A percentile compares a stretch with the other conserved stretches of the same genome.
These are phyloP conservation scores for Fusarium duplospermum DNA, from an alignment of 2,329 filamentous ascomycete species.

Conservation along the genomic window DNA sequence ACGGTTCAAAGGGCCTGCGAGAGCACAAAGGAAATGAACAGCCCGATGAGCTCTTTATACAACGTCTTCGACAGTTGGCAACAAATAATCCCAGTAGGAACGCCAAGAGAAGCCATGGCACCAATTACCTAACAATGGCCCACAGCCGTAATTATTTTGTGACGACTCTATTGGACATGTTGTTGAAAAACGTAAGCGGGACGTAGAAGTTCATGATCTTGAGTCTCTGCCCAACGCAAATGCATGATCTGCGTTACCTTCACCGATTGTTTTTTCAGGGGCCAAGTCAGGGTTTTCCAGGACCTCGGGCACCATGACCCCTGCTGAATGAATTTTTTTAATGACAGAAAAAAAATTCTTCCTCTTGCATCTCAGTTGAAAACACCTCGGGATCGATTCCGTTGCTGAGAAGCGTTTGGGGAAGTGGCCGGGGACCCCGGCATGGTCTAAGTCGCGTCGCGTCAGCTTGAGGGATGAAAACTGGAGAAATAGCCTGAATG, in stretches of 20 bases:
- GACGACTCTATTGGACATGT: slow-evolving; percentile 20
- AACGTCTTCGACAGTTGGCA: not conserved
- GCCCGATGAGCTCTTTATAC: slow-evolving; percentile 7
- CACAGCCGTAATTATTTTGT: slow-evolving; percentile 15
- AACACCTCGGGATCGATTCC: not conserved
- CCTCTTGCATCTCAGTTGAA: not conserved
- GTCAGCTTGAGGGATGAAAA: not conserved
- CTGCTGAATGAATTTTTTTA: not conserved
- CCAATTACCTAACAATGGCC: slow-evolving; percentile 21
- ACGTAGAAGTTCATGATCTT: slow-evolving; percentile 37
- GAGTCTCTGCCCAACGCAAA: not conserved
- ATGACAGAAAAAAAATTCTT: not conserved
- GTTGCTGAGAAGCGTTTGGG: not conserved
- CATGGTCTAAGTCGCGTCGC: not conserved
- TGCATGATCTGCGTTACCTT: slow-evolving; percentile 30
- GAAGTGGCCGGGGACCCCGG: not conserved
- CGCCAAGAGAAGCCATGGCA: slow-evolving; percentile 18
- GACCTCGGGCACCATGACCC: not conserved
- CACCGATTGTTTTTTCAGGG: slow-evolving; percentile 29
- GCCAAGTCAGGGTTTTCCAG: slow-evolving; percentile 1
- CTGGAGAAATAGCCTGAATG: not conserved
- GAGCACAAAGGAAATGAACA: not conserved
- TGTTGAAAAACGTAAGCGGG: slow-evolving; percentile 29
- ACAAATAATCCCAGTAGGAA: not conserved
- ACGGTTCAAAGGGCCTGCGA: not conserved